A percentile compares a stretch with the other conserved stretches of the same genome.
Evolutionary conservation across 1,284 basidiomycete species (phyloP).

Genomic region (Ganoderma lingzhi): DNA sequence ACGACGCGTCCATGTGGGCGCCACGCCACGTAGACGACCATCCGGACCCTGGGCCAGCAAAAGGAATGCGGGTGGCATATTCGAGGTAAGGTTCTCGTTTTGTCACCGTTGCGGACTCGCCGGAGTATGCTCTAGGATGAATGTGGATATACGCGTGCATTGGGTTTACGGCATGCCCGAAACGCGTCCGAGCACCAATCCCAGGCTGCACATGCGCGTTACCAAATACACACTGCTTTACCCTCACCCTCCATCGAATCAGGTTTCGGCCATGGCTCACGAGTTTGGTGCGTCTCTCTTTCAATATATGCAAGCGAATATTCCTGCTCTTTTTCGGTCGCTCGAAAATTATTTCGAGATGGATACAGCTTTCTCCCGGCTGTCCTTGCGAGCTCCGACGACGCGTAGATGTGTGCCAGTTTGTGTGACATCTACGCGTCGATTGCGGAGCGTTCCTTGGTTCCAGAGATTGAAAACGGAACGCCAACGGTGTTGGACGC

Average conservation of each 20-base stretch:
- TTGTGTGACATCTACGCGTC: not conserved
- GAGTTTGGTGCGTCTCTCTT: not conserved
- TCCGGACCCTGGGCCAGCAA: not conserved
- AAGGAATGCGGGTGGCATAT: not conserved
- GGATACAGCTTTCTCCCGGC: not conserved
- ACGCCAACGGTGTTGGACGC: not conserved
- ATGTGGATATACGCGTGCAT: not conserved
- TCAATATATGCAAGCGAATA: not conserved
- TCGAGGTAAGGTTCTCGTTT: not conserved
- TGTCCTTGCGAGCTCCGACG: not conserved
- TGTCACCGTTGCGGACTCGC: not conserved
- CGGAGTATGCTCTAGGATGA: conserved; percentile 2
- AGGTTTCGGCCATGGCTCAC: not conserved
- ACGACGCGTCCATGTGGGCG: conserved; percentile 11
- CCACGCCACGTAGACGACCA: conserved; percentile 10
- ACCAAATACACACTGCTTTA: not conserved
- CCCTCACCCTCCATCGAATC: not conserved
- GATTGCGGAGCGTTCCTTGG: not conserved
- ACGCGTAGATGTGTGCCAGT: not conserved
- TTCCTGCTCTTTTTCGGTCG: not conserved
- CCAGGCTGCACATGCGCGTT: not conserved
- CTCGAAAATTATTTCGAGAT: not conserved
- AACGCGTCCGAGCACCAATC: not conserved
- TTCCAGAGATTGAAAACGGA: not conserved
- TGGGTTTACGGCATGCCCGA: not conserved